phyloP scores from a whole-genome alignment of 2,329 filamentous ascomycete species.

The Epichloe sp. region DNA sequence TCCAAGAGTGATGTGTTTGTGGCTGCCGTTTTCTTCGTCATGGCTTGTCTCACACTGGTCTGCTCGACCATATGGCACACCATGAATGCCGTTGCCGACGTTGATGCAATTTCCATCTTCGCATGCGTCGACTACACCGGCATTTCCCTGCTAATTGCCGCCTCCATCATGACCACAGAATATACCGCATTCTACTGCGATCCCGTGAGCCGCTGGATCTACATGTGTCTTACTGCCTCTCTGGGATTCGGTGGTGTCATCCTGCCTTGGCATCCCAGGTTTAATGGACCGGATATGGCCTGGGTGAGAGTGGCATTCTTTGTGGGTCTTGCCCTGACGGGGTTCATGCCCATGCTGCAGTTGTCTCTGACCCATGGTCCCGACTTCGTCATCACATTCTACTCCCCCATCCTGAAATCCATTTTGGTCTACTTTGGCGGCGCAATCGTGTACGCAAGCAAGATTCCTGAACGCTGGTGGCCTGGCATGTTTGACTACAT shows the following conservation, averaged over 20 bases:
- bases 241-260: slow-evolving; percentile 81
- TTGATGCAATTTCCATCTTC: slow-evolving; percentile 82
- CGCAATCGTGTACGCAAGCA: slow-evolving; percentile 78
- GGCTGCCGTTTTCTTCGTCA: slow-evolving; percentile 89
- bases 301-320: slow-evolving; percentile 91
- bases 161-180: slow-evolving; percentile 94
- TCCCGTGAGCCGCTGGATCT: slow-evolving; percentile 70
- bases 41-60: slow-evolving; percentile 84
- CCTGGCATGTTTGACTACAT: slow-evolving; percentile 93
- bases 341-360: slow-evolving; percentile 79
- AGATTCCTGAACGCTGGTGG: slow-evolving; percentile 84
- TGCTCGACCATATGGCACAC: slow-evolving; percentile 98
- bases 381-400: slow-evolving; percentile 79
- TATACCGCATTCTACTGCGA: slow-evolving; percentile 99
- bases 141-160: slow-evolving; percentile 86
- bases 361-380: slow-evolving; percentile 64
- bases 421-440: slow-evolving; percentile 75
- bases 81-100: slow-evolving; percentile 91
- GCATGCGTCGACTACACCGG: slow-evolving; percentile 98
- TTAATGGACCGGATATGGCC: slow-evolving; percentile 85
- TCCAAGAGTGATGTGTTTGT: slow-evolving; percentile 83
- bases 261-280: slow-evolving; percentile 88
- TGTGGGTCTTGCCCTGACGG: slow-evolving; percentile 72
- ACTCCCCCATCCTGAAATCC: slow-evolving; percentile 71
- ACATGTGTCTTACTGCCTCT: slow-evolving; percentile 68